Percentiles rank a stretch among this genome's conserved stretches.
These are phyloP conservation scores for Rubroboletus pulcherrimus DNA, from an alignment of 768 basidiomycete genomes.

Conservation along the genomic window DNA sequence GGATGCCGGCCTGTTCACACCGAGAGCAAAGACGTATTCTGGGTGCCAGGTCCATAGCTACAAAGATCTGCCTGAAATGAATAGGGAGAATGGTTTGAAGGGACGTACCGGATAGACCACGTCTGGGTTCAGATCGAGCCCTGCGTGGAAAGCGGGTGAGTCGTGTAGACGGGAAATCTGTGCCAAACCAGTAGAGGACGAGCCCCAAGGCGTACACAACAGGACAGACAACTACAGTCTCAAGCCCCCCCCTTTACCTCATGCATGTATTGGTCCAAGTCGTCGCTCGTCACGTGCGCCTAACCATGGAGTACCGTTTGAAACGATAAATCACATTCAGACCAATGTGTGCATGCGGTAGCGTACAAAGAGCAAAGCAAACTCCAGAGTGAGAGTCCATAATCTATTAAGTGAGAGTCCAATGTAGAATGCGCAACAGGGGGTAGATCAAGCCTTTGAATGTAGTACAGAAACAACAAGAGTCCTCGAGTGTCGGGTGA, in stretches of 20 bases:
- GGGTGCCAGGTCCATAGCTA: conserved; percentile 6
- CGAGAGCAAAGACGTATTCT: background rate
- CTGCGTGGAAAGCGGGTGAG: background rate
- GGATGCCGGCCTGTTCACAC: conserved; percentile 8
- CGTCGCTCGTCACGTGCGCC: conserved; percentile 11
- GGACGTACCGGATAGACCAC: conserved; percentile 8
- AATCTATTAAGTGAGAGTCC: conserved; percentile 28
- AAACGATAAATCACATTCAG: conserved; percentile 17
- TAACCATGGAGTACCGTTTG: background rate
- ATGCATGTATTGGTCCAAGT: no score
- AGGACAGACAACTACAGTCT: background rate
- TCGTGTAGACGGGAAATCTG: conserved; percentile 16
- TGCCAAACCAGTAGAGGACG: background rate
- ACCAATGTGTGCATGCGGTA: conserved; percentile 14
- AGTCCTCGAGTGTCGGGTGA: background rate
- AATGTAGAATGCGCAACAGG: conserved; percentile 20
- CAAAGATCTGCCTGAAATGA: background rate
- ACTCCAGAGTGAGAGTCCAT: conserved; percentile 27
- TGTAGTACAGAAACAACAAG: background rate
- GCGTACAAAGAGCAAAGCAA: conserved; percentile 20
- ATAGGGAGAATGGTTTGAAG: background rate
- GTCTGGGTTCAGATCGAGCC: background rate
- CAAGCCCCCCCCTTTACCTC: no score
- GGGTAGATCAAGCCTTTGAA: conserved; percentile 5
- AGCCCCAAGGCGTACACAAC: background rate